phyloP scores from a whole-genome alignment of 495 filamentous ascomycete species.

The Acidiella bohemica region DNA sequence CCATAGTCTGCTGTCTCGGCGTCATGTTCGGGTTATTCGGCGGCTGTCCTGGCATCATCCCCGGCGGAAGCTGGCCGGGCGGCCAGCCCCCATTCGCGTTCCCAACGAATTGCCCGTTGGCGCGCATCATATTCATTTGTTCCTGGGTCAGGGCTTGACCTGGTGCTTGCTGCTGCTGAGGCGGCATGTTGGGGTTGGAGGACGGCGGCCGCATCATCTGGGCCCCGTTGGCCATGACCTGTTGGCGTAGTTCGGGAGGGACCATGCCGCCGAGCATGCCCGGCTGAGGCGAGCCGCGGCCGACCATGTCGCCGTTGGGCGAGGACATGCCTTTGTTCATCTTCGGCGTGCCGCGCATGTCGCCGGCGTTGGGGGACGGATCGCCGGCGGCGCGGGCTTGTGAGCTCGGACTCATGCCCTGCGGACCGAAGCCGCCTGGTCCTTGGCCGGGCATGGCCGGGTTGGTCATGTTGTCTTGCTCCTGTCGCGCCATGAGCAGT shows the following conservation, averaged over 20 bases:
- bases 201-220: constrained; percentile 81
- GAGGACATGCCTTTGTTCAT: constrained; percentile 64
- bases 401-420: constrained; percentile 55
- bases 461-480: constrained; percentile 62
- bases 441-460: constrained; percentile 46
- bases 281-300: constrained; percentile 71
- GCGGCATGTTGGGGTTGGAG: constrained; percentile 60
- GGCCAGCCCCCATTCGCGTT: constrained; percentile 34
- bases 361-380: constrained; percentile 76
- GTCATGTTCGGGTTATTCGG: constrained; percentile 30
- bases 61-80: constrained; percentile 28
- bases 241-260: constrained; percentile 29
- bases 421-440: constrained; percentile 42
- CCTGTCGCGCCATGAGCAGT: constrained; percentile 90
- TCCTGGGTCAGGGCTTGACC: constrained; percentile 51
- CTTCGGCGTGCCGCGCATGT: constrained; percentile 81
- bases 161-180: no score
- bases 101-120: constrained; percentile 30
- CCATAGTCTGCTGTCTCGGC: constrained; percentile 51
- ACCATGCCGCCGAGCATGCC: constrained; percentile 51
- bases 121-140: constrained; percentile 30
- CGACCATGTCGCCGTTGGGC: constrained; percentile 50
- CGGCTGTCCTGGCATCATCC: constrained; percentile 21
- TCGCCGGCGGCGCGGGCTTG: constrained; percentile 54
- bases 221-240: constrained; percentile 44